phyloP scores from a whole-genome alignment of 2,329 filamentous ascomycete species.

The Aspergillus candidus region DNA sequence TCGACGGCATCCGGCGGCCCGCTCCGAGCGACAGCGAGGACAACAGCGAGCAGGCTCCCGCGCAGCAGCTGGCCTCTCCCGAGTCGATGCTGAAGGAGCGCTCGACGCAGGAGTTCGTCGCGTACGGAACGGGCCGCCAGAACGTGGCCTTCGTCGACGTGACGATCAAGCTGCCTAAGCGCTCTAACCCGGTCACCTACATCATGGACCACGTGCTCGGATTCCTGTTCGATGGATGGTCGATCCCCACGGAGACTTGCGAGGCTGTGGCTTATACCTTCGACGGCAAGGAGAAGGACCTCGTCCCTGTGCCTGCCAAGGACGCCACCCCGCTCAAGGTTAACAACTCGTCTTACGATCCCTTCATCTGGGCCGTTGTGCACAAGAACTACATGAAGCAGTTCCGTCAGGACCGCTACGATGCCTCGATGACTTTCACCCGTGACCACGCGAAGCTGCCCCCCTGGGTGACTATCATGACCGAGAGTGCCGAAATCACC shows the following conservation, averaged over 20 bases:
- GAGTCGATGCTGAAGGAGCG: constrained; percentile 73
- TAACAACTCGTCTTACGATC: constrained; percentile 64
- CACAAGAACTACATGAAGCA: constrained; percentile 92
- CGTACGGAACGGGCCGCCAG: constrained; percentile 85
- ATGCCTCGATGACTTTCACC: constrained; percentile 84
- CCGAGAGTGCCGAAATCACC: constrained; percentile 90
- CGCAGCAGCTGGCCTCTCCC: constrained; percentile 41
- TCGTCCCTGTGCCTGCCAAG: constrained; percentile 61
- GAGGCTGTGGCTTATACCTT: constrained; percentile 81
- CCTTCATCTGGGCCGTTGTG: constrained; percentile 90
- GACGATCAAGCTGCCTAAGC: constrained; percentile 72
- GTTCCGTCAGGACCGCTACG: constrained; percentile 87
- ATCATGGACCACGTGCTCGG: constrained; percentile 62
- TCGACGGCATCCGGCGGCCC: constrained; percentile 50
- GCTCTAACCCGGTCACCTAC: constrained; percentile 71
- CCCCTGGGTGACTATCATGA: constrained; percentile 88
- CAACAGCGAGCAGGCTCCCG: constrained; percentile 16
- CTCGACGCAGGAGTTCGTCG: constrained; percentile 75
- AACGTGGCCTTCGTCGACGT: constrained; percentile 89
- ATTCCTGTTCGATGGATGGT: constrained; percentile 74
- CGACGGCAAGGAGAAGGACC: constrained; percentile 79
- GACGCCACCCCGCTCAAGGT: constrained; percentile 52
- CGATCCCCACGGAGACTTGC: constrained; percentile 62
- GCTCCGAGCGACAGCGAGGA: constrained; percentile 19
- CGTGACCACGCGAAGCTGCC: constrained; percentile 91